phyloP scores from a whole-genome alignment of 2,329 filamentous ascomycete genomes.

The Phialemoniopsis sp. region DNA sequence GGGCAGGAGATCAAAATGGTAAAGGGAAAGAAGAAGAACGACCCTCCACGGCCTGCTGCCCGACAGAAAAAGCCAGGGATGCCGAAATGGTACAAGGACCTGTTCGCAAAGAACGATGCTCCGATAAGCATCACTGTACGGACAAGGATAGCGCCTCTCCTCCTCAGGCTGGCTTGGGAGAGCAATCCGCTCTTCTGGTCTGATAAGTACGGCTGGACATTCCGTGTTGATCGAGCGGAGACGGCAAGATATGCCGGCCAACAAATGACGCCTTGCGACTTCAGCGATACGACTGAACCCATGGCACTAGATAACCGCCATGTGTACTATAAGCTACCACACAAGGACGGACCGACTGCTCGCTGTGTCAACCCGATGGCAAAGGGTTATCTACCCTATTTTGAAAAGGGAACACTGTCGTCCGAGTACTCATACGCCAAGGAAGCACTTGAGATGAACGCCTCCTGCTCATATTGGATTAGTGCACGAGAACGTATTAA shows the following conservation, averaged over 20 bases:
- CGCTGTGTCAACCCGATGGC: conserved; percentile 85
- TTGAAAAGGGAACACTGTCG: conserved; percentile 82
- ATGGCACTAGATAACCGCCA: conserved; percentile 64
- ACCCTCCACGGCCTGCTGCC: conserved; percentile 71
- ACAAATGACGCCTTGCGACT: conserved; percentile 70
- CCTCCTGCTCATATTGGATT: conserved; percentile 98
- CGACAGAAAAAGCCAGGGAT: conserved; percentile 92
- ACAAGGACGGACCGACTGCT: conserved; percentile 87
- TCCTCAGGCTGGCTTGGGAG: conserved; percentile 85
- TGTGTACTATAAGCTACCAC: conserved; percentile 87
- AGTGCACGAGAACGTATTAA: conserved; percentile 89
- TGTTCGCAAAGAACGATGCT: conserved; percentile 66
- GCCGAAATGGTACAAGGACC: conserved; percentile 93
- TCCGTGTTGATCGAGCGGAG: conserved; percentile 65
- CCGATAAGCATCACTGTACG: conserved; percentile 79
- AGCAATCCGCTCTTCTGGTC: conserved; percentile 90
- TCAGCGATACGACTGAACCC: conserved; percentile 61
- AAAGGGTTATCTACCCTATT: conserved; percentile 86
- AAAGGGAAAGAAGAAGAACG: conserved; percentile 84
- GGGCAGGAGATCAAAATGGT: conserved; percentile 88
- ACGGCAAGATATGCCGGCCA: conserved; percentile 62
- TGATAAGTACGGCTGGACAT: conserved; percentile 89
- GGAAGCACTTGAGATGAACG: conserved; percentile 96
- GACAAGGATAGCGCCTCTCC: conserved; percentile 79
- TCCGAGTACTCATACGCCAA: conserved; percentile 90